Conservation (phyloP, 768 basidiomycete genomes). For the Suillus weaverae region DNA sequence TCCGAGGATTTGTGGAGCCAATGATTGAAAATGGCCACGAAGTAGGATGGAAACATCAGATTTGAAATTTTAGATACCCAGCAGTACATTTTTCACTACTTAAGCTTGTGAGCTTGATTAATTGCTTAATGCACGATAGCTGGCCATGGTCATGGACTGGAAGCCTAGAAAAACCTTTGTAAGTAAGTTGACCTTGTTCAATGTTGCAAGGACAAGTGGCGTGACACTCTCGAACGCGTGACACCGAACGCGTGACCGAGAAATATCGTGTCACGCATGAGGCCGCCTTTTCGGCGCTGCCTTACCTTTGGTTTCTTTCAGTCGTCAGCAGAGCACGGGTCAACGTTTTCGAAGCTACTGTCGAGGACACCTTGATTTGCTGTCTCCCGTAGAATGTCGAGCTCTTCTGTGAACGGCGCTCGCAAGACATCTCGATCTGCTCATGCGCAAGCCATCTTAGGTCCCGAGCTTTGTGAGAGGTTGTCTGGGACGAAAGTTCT, state of each 20-base stretch:
- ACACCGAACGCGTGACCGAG: slow-evolving; percentile 26
- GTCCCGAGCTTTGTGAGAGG: slow-evolving; percentile 62
- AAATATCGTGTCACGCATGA: slow-evolving; percentile 8
- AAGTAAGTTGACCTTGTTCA: too few species aligned
- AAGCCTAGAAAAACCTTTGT: background rate
- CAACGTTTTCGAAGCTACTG: background rate
- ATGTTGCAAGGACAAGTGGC: background rate
- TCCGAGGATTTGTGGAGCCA: slow-evolving; percentile 67
- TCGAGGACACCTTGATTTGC: background rate
- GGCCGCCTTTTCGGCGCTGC: slow-evolving; percentile 1
- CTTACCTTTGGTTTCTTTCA: slow-evolving; percentile 5
- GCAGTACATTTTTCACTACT: background rate
- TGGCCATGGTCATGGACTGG: background rate
- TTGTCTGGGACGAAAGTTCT: slow-evolving; percentile 70
- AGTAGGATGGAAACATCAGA: slow-evolving; percentile 55
- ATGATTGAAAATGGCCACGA: slow-evolving; percentile 70
- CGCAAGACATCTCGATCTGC: slow-evolving; percentile 39
- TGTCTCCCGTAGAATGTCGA: slow-evolving; percentile 2
- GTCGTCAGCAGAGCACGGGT: background rate
- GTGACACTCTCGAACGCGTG: slow-evolving; percentile 21
- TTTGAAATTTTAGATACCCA: background rate
- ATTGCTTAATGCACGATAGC: background rate
- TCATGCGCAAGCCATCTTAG: slow-evolving; percentile 80
- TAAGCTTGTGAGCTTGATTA: background rate
- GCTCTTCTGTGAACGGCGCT: slow-evolving; percentile 12